Percentiles rank a stretch among this genome's conserved stretches.
Evolutionary conservation across 2,329 filamentous ascomycete species (phyloP).

Genomic region (Phaeoacremonium minimum): DNA sequence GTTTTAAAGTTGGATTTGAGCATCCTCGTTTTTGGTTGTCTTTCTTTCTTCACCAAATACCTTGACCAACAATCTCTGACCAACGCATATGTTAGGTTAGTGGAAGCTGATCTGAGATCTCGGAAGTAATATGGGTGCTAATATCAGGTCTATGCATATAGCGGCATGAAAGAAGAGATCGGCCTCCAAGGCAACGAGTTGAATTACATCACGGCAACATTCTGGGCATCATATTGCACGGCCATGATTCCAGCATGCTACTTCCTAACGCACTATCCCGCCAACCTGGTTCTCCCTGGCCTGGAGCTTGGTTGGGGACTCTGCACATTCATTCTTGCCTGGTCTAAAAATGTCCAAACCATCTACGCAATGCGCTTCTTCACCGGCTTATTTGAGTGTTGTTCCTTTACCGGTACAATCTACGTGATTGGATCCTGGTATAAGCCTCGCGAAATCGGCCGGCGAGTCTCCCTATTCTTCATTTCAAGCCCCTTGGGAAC

Average conservation of each 20-base stretch:
- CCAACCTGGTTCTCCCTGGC: conserved; percentile 22
- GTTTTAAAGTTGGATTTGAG: conserved; percentile 30
- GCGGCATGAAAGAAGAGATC: conserved; percentile 31
- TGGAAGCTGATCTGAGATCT: conserved; percentile 1
- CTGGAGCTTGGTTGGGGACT: conserved; percentile 25
- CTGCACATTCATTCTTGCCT: conserved; percentile 22
- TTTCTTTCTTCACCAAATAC: conserved; percentile 34
- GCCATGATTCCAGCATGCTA: conserved; percentile 35
- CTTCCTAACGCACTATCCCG: conserved; percentile 28
- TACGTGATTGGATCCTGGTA: conserved; percentile 31
- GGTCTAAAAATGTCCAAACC: conserved; percentile 23
- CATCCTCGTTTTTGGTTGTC: conserved; percentile 30
- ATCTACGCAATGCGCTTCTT: conserved; percentile 29
- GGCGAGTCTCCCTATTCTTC: conserved; percentile 44
- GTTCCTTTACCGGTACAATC: conserved; percentile 20
- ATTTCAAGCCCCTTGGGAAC: conserved; percentile 43
- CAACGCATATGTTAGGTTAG: conserved; percentile 29
- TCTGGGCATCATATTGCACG: conserved; percentile 32
- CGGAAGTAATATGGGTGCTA: background rate
- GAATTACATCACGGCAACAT: conserved; percentile 22
- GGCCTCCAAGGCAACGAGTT: conserved; percentile 26
- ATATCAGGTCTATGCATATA: conserved; percentile 11
- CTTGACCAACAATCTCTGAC: conserved; percentile 30
- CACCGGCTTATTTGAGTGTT: conserved; percentile 24
- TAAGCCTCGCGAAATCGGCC: conserved; percentile 31